Base-by-base conservation (phyloP, 129 eudicot species). In the Flaveria trinervia region DNA sequence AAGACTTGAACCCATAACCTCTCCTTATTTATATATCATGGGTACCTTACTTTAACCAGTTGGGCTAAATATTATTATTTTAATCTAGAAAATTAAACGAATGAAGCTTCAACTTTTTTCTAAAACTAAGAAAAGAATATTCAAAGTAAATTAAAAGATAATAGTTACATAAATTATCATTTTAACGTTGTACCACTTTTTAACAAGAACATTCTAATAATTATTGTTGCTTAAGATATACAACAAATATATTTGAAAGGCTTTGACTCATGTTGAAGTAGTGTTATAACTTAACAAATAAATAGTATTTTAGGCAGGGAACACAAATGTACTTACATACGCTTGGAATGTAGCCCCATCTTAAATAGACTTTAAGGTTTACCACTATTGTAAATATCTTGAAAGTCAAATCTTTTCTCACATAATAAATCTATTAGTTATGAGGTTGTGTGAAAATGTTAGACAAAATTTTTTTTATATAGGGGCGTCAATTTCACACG, bases 301-400 rank as follows among this genome's bases (percentile, higher is more conserved):
- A 25, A 68, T 12, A 4, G 8, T 43, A 45, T 59, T 69, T 70
- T 61, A 70, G 64, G 44, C 15, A 79, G 72, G 77, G 77, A 79
- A 71, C 82, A 79, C 71, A 60, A 60, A 79, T 71, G 65, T 48
- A 79, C 77, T 71, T 71, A 33, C 77, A 61, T 78, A 78, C 82
- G 72, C 30, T 78, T 70, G 77, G 82, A 78, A 78, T 70, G 82
- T 78, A 48, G 77, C 82, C 52, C 71, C 28, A 78, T 13, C 9
- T 59, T 17, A 33, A 28, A 26, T 45, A 44, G 26, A 20, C 8
- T 77, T 36, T 36, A 26, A 55, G 70, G 75, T 77, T 68, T 77
- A 23, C 14, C 33, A 20, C 28, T 20, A 9, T 23, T 52, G 45
- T 57, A 33, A 17, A 54, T 72, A 36, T 55, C 5, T 72, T 26